Evolutionary conservation across 2,329 filamentous ascomycete species (phyloP).

Genomic region (Gaeumannomyces tritici): DNA sequence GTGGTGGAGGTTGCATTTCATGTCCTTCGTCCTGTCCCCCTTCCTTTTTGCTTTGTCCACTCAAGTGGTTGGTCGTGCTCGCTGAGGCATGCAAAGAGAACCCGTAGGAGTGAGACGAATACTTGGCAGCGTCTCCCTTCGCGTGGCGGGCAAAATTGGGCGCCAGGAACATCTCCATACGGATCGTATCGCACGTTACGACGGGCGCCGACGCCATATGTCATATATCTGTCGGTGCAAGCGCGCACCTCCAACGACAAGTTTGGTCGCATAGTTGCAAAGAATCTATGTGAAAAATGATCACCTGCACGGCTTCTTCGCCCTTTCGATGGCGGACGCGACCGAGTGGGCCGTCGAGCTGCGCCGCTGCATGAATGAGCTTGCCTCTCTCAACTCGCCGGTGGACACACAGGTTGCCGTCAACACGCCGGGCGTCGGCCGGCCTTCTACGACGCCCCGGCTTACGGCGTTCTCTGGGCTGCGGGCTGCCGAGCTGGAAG

Average conservation of each 20-base stretch:
- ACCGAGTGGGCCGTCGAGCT: conserved; percentile 30
- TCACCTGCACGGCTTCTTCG: conserved; percentile 17
- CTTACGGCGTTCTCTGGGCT: conserved; percentile 31
- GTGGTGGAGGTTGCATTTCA: too few relatives aligned
- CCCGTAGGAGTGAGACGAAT: too few relatives aligned
- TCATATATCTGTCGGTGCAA: background rate
- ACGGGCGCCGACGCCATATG: background rate
- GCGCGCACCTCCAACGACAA: conserved; percentile 3
- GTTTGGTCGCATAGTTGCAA: background rate
- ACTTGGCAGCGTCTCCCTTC: too few relatives aligned
- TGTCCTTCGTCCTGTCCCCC: too few relatives aligned
- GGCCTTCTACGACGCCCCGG: conserved; percentile 35
- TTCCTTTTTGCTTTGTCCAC: too few relatives aligned
- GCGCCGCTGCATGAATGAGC: conserved; percentile 27
- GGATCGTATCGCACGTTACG: background rate
- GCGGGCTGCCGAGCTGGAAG: conserved; percentile 26
- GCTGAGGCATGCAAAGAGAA: too few relatives aligned
- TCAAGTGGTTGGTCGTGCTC: too few relatives aligned
- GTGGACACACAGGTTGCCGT: conserved; percentile 28
- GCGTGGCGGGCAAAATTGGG: background rate
- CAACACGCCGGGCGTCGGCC: conserved; percentile 7
- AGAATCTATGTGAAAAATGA: background rate
- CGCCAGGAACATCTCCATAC: background rate
- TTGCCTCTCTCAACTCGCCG: conserved; percentile 37
- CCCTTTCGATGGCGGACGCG: conserved; percentile 18